Evolutionary conservation across 352 stramenopile species (phyloP).

Genomic region (Globisporangium paroecandrum): DNA sequence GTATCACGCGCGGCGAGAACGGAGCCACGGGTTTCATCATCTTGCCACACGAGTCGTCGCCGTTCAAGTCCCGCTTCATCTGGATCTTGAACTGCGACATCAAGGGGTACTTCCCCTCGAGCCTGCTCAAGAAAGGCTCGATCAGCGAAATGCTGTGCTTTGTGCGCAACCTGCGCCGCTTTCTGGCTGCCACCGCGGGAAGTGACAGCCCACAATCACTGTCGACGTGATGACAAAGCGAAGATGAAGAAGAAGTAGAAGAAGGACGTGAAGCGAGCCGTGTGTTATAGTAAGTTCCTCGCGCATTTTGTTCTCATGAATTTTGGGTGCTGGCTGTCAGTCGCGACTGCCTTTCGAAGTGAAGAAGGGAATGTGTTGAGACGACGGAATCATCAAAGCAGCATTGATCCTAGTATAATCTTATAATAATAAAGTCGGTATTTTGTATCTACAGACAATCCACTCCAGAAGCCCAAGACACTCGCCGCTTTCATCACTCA

Average conservation of each 20-base stretch:
- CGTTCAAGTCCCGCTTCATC: slow-evolving; percentile 75
- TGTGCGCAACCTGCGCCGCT: slow-evolving; percentile 71
- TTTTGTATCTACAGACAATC: slow-evolving; percentile 10
- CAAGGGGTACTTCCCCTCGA: slow-evolving; percentile 80
- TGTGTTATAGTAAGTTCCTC: slow-evolving; percentile 15
- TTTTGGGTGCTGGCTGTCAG: slow-evolving; percentile 11
- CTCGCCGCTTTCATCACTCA: neutral
- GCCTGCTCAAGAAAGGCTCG: slow-evolving; percentile 75
- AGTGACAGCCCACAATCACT: slow-evolving; percentile 29
- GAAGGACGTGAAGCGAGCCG: neutral
- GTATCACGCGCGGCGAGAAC: slow-evolving; percentile 75
- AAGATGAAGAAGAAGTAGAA: neutral
- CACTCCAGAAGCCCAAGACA: neutral
- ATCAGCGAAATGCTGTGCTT: slow-evolving; percentile 78
- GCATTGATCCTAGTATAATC: slow-evolving; percentile 12
- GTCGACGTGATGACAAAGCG: slow-evolving; percentile 15
- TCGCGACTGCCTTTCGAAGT: slow-evolving; percentile 10
- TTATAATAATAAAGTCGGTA: slow-evolving; percentile 19
- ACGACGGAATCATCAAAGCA: neutral
- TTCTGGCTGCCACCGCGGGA: slow-evolving; percentile 51
- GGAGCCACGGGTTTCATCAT: slow-evolving; percentile 73
- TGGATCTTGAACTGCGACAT: slow-evolving; percentile 87
- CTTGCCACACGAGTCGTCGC: slow-evolving; percentile 62
- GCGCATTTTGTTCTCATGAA: neutral
- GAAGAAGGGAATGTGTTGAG: neutral